phyloP scores from a whole-genome alignment of 2,329 filamentous ascomycete species.

The Cytospora mali region DNA sequence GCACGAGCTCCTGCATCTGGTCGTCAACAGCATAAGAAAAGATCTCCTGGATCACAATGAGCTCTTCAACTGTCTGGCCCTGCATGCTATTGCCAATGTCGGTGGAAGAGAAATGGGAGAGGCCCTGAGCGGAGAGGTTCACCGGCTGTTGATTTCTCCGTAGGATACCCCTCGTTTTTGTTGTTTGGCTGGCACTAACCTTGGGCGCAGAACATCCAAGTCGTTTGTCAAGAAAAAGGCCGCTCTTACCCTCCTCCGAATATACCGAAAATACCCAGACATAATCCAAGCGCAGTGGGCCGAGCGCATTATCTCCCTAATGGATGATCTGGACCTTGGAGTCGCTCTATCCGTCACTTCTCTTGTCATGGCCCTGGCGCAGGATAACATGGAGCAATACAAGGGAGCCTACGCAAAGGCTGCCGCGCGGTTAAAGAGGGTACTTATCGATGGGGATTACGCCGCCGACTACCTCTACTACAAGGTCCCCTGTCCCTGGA shows the following conservation, averaged over 20 bases:
- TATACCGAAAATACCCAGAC: constrained; percentile 91
- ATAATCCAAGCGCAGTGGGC: constrained; percentile 98
- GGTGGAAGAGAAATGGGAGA: constrained; percentile 97
- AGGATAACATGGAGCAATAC: constrained; percentile 93
- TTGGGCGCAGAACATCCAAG: constrained; percentile 66
- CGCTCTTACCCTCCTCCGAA: constrained; percentile 84
- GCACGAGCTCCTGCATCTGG: constrained; percentile 92
- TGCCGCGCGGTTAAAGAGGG: constrained; percentile 82
- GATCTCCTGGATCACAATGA: constrained; percentile 94
- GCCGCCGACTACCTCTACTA: constrained; percentile 95
- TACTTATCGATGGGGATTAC: constrained; percentile 88
- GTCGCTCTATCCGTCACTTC: constrained; percentile 95
- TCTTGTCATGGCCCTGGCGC: constrained; percentile 88
- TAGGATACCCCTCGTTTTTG: constrained; percentile 50
- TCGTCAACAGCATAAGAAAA: constrained; percentile 98
- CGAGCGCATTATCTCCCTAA: constrained; percentile 96
- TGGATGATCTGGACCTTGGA: constrained; percentile 94
- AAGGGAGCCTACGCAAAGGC: constrained; percentile 94
- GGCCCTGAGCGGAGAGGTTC: constrained; percentile 87
- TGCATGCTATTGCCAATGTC: constrained; percentile 98
- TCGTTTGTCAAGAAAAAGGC: constrained; percentile 99
- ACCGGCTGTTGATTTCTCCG: constrained; percentile 92
- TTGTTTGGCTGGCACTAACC: constrained; percentile 6
- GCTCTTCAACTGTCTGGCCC: constrained; percentile 92
- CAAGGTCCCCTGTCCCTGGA: constrained; percentile 98